These are phyloP conservation scores for Tricholoma matsutake DNA, from an alignment of 768 basidiomycete species.

Conservation along the genomic window DNA sequence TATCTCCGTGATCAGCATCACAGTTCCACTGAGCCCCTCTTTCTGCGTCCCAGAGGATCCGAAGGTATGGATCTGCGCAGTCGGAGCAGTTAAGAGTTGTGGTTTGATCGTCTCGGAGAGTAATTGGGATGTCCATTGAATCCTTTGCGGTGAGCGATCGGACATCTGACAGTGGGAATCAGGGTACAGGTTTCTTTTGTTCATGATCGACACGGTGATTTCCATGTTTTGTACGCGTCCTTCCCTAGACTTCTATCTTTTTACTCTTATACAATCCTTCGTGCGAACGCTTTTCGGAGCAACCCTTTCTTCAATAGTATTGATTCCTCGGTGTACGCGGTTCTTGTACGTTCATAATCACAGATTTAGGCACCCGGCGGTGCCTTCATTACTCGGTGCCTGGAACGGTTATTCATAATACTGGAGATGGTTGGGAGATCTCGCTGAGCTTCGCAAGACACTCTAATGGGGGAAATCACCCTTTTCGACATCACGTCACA, in stretches of 20 bases:
- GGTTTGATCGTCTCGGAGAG: neutral
- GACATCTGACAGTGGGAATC: neutral
- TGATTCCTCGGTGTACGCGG: neutral
- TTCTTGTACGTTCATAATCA: neutral
- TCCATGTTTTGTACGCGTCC: neutral
- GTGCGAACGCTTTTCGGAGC: neutral
- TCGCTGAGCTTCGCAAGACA: neutral
- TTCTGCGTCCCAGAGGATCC: no score
- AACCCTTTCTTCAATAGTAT: no score
- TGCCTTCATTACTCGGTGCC: neutral
- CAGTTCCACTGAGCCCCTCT: no score
- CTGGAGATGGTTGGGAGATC: neutral
- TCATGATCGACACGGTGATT: neutral
- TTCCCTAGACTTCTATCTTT: neutral
- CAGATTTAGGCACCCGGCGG: slow-evolving; percentile 3
- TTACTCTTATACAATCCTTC: neutral
- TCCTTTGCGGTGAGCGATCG: neutral
- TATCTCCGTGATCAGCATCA: neutral
- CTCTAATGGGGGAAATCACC: neutral
- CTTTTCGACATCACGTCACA: no score
- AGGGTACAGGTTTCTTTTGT: neutral
- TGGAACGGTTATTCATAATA: neutral
- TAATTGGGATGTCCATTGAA: neutral
- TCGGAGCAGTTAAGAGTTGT: neutral
- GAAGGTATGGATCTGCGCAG: neutral